These are phyloP conservation scores for Chytriomyces sp. DNA, from an alignment of 192 early-diverging fungal genomes.

Conservation along the genomic window DNA sequence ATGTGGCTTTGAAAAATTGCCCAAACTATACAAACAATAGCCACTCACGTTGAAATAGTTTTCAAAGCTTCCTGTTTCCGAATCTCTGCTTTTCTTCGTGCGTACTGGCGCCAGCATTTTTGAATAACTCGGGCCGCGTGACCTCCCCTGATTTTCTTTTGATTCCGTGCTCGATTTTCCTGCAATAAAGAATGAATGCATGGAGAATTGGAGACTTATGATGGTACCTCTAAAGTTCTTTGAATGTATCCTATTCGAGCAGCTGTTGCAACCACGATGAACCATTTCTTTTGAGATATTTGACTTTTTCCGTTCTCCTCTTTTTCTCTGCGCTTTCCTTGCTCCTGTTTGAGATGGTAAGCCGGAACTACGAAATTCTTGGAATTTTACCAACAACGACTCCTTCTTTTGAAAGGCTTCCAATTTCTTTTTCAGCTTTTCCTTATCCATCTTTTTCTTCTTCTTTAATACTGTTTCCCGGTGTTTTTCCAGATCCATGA, in stretches of 20 bases:
- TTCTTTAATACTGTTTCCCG: slow-evolving; percentile 38
- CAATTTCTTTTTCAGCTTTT: slow-evolving; percentile 38
- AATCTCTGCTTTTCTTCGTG: slow-evolving; percentile 21
- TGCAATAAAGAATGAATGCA: background rate
- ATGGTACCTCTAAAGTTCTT: slow-evolving; percentile 36
- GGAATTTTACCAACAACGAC: slow-evolving; percentile 19
- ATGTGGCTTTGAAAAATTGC: background rate
- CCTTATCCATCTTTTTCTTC: slow-evolving; percentile 43
- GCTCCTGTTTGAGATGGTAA: slow-evolving; percentile 26
- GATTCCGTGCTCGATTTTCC: slow-evolving; percentile 10
- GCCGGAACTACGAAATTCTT: background rate
- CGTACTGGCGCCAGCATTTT: slow-evolving; percentile 33
- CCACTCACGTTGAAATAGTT: slow-evolving; percentile 45
- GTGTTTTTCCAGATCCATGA: slow-evolving; percentile 30
- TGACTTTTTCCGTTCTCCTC: slow-evolving; percentile 48
- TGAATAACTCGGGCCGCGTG: slow-evolving; percentile 50
- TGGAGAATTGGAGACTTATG: background rate
- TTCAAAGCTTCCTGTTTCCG: slow-evolving; percentile 33
- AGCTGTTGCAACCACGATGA: slow-evolving; percentile 50
- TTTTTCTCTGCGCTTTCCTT: slow-evolving; percentile 41
- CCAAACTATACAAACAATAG: background rate
- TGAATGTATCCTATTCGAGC: slow-evolving; percentile 43
- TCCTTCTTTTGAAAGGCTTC: slow-evolving; percentile 44
- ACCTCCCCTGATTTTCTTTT: slow-evolving; percentile 2
- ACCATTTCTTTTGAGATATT: slow-evolving; percentile 54